Base-by-base conservation (phyloP, 2,329 filamentous ascomycete genomes). In the Aureobasidium melanogenum region DNA sequence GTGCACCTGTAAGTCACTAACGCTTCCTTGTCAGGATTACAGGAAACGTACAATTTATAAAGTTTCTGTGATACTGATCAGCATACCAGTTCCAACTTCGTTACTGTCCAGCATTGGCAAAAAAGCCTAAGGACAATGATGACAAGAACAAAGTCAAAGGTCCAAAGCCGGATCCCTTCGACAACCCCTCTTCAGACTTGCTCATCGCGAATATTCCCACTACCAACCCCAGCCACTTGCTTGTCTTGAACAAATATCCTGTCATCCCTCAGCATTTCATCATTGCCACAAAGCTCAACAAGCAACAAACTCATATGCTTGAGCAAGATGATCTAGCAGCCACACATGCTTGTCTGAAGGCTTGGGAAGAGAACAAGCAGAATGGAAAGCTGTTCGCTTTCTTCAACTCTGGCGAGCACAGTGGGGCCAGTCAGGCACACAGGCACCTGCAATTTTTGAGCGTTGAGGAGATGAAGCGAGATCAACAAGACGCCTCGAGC, bases 241-340 rank as follows among this genome's bases (percentile, higher is more conserved):
- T 90, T 44, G 83, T 91, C 1, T 76, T 91, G 43, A 91, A 91
- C 77, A 91, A 90, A 72, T 91, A 88, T 67, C 86, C 88, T 52
- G 74, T 91, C 52, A 85, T 88, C 36, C 80, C 82, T 0, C 80
- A 85, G 67, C 88, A 91, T 73, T 88, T 88, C 69, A 88, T 91
- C 66, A 79, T 91, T 51, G 82, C 84, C 0, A 91, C 88, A 0
- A 81, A 75, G n/a, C 71, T 75, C 1, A 84, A 85, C 70, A 82
- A 84, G 69, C 75, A 76, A n/a, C 88, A 91, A 76, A 85, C 83
- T 1, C 76, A 87, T 65, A 69, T 86, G 5, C 77, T 91, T 1
- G 84, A 86, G 55, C 71, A 75, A 14, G 75, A 74, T 28, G 88
- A 90, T 66, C 73, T 90, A 30, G 81, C 76, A 15, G 83, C 82